Percentiles rank a stretch among this genome's conserved stretches.
These are phyloP conservation scores for Berberis thunbergii DNA, from an alignment of 164 flowering plant genomes.

Conservation along the genomic window DNA sequence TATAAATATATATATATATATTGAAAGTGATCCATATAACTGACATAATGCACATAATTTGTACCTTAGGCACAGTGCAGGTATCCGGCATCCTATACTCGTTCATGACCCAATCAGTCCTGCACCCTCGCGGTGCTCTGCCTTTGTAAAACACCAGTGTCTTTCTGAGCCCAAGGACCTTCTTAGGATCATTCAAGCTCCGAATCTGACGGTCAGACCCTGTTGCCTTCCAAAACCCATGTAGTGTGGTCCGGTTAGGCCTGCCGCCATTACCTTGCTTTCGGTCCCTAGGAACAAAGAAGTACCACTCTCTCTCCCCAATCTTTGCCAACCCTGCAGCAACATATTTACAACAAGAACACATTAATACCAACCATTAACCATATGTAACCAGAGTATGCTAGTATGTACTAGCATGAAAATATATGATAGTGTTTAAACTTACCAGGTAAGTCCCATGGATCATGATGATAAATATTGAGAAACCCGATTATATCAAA, in stretches of 20 bases:
- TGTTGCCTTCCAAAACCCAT: slow-evolving; percentile 96
- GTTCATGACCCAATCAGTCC: slow-evolving; percentile 97
- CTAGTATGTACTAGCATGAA: no score
- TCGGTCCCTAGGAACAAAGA: slow-evolving; percentile 81
- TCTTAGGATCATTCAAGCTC: slow-evolving; percentile 46
- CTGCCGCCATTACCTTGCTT: slow-evolving; percentile 75
- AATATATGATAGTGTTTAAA: no score
- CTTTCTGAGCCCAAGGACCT: slow-evolving; percentile 62
- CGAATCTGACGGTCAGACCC: slow-evolving; percentile 75
- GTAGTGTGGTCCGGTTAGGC: slow-evolving; percentile 74
- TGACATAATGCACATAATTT: neutral
- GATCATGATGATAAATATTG: slow-evolving; percentile 71
- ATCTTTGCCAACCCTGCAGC: slow-evolving; percentile 61
- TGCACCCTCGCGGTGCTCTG: slow-evolving; percentile 69
- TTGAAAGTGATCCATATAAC: neutral
- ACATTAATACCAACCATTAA: neutral
- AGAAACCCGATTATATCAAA: slow-evolving; percentile 56
- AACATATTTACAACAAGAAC: neutral
- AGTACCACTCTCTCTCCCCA: slow-evolving; percentile 97
- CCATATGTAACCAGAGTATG: neutral
- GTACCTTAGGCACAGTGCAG: slow-evolving; percentile 19
- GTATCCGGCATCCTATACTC: slow-evolving; percentile 43
- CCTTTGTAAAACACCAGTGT: slow-evolving; percentile 88
- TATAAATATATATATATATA: neutral
- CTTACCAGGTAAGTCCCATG: slow-evolving; percentile 79